Evolutionary conservation across 2,329 filamentous ascomycete species (phyloP), one percentile per base, ranked within the genome.

Genomic region (Pestalotiopsis sp.): DNA sequence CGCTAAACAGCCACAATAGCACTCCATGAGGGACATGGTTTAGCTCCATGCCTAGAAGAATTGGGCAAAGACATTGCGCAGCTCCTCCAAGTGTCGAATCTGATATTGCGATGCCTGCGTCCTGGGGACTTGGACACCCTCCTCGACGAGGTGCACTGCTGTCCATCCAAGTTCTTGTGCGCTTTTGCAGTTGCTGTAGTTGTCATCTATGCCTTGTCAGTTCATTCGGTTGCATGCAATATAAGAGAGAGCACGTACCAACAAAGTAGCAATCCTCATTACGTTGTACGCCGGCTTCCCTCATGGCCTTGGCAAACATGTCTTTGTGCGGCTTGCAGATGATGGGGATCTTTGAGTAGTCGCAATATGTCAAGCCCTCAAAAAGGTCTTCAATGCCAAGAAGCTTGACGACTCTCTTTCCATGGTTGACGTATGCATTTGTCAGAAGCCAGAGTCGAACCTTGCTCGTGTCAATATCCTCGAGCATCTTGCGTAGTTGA

Each of bases 381-480:
- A 99, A 99, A 31, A 95, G 83, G 78, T 97, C 93, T 1, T 97
- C 94, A 27, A 99, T 85, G 2, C 88, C 91, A 2, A 99, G 85
- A 23, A 99, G 83, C 70, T 87, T 90, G 13, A 98, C 90, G 0
- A 99, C 96, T 57, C 94, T 84, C 76, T 89, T 91, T 39, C 90
- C 96, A 76, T 99, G 96, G 41, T 86, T 98, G 72, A 97, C 84
- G 76, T 99, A 98, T 25, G 97, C 96, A 77, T 99, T 99, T 2
- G 97, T 99, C 75, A 99, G 92, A 2, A 99, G 89, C 96, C 97
- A 99, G 38, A 94, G 84, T 72, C 90, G 94, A 72, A 98, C 93
- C 78, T 97, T 97, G 75, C 84, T 88, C 69, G 81, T 91, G 80
- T 99, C 95, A 67, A 99, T 90, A 72, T 95, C 92, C 78, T 92